A percentile compares a stretch with the other conserved stretches of the same genome.
These are phyloP conservation scores for Gymnopilus junonius DNA, from an alignment of 768 basidiomycete species.

Conservation along the genomic window DNA sequence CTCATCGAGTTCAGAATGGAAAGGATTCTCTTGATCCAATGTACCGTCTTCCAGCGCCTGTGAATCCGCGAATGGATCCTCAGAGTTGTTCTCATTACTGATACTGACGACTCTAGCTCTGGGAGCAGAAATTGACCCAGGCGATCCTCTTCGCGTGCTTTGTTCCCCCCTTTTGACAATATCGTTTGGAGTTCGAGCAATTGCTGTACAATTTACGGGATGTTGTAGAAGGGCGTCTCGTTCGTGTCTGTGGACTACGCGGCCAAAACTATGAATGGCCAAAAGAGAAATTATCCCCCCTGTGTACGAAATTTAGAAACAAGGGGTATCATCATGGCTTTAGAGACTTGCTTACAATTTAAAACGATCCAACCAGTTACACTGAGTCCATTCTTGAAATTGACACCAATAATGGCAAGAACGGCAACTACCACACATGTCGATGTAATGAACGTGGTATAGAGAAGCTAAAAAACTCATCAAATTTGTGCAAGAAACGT, in stretches of 20 bases:
- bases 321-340: background rate
- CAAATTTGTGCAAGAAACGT: background rate
- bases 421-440: conserved; percentile 52
- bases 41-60: conserved; percentile 15
- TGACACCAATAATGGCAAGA: conserved; percentile 54
- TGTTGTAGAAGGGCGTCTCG: conserved; percentile 56
- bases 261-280: conserved; percentile 61
- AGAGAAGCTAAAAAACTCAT: conserved; percentile 44
- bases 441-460: conserved; percentile 56
- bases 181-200: conserved; percentile 32
- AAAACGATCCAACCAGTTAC: conserved; percentile 56
- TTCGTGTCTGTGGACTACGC: conserved; percentile 66
- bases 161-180: conserved; percentile 14
- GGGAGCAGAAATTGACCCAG: conserved; percentile 12
- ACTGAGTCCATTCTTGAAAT: conserved; percentile 46
- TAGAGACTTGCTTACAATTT: conserved; percentile 48
- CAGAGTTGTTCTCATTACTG: conserved; percentile 13
- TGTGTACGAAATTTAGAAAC: conserved; percentile 26
- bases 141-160: conserved; percentile 6
- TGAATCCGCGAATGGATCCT: conserved; percentile 40
- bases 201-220: conserved; percentile 44
- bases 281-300: conserved; percentile 61
- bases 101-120: conserved; percentile 15
- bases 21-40: conserved; percentile 17
- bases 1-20: conserved; percentile 12